Conservation (phyloP, 1,139 yeast species). For the Taphrina confusa region DNA sequence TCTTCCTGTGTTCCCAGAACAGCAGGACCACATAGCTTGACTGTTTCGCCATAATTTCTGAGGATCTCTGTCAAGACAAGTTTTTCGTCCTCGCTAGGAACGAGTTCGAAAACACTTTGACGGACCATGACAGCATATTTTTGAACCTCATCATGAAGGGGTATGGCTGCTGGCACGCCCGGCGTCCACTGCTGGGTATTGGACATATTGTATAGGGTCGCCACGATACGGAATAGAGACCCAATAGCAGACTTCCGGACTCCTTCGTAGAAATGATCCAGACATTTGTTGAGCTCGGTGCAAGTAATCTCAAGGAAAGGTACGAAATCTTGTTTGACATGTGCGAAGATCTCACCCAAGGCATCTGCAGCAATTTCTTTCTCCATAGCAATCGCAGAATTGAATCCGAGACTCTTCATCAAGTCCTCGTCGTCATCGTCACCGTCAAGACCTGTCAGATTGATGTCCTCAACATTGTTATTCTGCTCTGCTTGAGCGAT, state of each 20-base stretch:
- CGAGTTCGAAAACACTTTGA: conserved; percentile 60
- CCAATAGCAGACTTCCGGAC: conserved; percentile 84
- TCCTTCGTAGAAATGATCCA: conserved; percentile 80
- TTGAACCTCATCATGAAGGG: conserved; percentile 50
- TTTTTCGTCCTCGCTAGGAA: conserved; percentile 76
- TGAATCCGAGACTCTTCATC: conserved; percentile 73
- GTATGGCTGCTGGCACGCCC: conserved; percentile 62
- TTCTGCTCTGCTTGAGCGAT: conserved; percentile 34
- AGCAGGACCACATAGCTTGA: conserved; percentile 70
- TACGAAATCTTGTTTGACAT: conserved; percentile 77
- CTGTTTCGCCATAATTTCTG: conserved; percentile 71
- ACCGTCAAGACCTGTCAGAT: conserved; percentile 44
- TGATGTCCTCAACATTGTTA: conserved; percentile 43
- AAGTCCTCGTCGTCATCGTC: conserved; percentile 44
- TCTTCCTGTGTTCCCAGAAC: conserved; percentile 56
- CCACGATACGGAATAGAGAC: conserved; percentile 79
- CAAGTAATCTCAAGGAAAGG: conserved; percentile 75
- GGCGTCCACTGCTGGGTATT: conserved; percentile 59
- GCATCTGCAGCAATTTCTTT: conserved; percentile 97
- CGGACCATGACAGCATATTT: conserved; percentile 68
- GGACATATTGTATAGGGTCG: conserved; percentile 60
- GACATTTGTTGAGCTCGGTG: conserved; percentile 66
- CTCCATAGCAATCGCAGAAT: conserved; percentile 93
- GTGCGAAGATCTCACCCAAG: conserved; percentile 80
- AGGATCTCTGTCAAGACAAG: conserved; percentile 67